These are phyloP conservation scores for Rosellinia necatrix DNA, from an alignment of 2,329 filamentous ascomycete species.

Conservation along the genomic window DNA sequence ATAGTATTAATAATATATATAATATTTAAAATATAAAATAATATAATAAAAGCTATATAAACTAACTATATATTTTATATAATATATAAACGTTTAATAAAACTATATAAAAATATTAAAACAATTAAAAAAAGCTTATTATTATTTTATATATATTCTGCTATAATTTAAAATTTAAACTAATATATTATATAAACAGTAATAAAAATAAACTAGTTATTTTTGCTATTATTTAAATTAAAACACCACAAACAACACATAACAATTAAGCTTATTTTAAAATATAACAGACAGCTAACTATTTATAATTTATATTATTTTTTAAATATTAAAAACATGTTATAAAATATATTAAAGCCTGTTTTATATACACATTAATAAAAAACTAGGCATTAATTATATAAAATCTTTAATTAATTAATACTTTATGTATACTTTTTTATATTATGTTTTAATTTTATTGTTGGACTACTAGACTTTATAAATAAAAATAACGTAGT, in stretches of 20 bases:
- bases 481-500: not conserved
- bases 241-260: not conserved
- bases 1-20: too few relatives aligned
- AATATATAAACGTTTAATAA: not conserved
- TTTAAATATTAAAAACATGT: not conserved
- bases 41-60: not conserved
- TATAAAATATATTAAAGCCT: not conserved
- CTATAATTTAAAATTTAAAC: not conserved
- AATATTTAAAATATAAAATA: too few relatives aligned
- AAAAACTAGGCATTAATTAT: not conserved
- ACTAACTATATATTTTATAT: not conserved
- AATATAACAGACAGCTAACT: not conserved
- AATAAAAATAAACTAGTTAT: not conserved
- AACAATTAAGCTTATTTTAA: not conserved
- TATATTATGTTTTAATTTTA: not conserved
- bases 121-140: not conserved
- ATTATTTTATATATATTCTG: not conserved
- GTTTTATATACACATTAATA: not conserved
- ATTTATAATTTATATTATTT: not conserved
- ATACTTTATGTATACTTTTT: not conserved
- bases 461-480: not conserved
- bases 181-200: not conserved
- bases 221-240: not conserved
- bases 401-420: not conserved
- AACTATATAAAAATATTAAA: not conserved